A percentile compares a stretch with the other conserved stretches of the same genome.
phyloP scores from a whole-genome alignment of 768 basidiomycete species.

The Kwoniella mangroviensis region DNA sequence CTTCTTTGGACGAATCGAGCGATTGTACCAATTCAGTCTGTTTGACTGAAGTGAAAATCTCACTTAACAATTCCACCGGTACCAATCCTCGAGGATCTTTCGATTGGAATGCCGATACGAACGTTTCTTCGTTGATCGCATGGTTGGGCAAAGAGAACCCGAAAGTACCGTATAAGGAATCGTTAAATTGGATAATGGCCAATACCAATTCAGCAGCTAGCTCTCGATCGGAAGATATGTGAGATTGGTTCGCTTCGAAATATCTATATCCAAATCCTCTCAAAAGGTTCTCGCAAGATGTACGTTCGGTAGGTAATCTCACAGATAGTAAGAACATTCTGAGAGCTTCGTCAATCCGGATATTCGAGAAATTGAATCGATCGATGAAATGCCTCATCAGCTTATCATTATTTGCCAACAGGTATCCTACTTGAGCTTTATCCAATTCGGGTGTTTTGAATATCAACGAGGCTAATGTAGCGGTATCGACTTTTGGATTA shows the following conservation, averaged over 20 bases:
- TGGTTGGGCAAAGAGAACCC: slow-evolving; percentile 52
- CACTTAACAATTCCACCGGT: slow-evolving; percentile 73
- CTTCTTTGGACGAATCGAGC: slow-evolving; percentile 54
- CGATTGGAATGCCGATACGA: slow-evolving; percentile 78
- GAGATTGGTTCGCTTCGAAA: slow-evolving; percentile 82
- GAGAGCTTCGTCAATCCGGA: slow-evolving; percentile 85
- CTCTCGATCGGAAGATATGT: slow-evolving; percentile 70
- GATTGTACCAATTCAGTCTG: slow-evolving; percentile 70
- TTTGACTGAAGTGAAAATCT: slow-evolving; percentile 77
- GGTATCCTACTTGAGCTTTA: slow-evolving; percentile 78
- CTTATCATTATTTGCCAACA: slow-evolving; percentile 71
- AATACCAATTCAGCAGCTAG: slow-evolving; percentile 41
- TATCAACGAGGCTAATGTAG: slow-evolving; percentile 69
- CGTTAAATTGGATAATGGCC: slow-evolving; percentile 73
- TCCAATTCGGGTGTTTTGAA: slow-evolving; percentile 86
- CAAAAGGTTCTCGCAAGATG: slow-evolving; percentile 70
- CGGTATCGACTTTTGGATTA: slow-evolving; percentile 67
- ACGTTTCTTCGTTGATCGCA: slow-evolving; percentile 72
- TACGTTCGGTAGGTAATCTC: slow-evolving; percentile 64
- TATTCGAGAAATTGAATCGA: slow-evolving; percentile 79
- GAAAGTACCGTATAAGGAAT: slow-evolving; percentile 68
- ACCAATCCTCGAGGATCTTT: slow-evolving; percentile 74
- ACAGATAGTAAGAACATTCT: slow-evolving; percentile 86
- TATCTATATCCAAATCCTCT: slow-evolving; percentile 85
- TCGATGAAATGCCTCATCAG: slow-evolving; percentile 85